Base-by-base conservation (phyloP, 805 yeast species). In the Tetrapisispora fleetii region DNA sequence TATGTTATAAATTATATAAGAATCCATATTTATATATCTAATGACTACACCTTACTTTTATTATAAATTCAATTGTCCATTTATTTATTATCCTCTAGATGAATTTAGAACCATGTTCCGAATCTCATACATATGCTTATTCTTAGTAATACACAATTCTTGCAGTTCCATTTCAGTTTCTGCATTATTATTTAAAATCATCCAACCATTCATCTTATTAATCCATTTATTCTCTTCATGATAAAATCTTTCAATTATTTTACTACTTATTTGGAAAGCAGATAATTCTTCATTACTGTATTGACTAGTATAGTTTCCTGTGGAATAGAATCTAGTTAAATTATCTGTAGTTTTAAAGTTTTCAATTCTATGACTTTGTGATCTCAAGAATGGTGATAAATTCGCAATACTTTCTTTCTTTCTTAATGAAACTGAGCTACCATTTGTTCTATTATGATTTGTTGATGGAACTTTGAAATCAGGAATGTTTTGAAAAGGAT, bases 221-320 rank as follows among this genome's bases (percentile, higher is more conserved):
- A 54, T 53, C 68, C 68, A 64, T 50, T 53, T 62, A 40, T 63
- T 62, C 42, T 64, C 68, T 43, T 64, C 67, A 43, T 62, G 67
- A 39, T 64, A 64, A 43, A 62, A 62, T 40, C 47, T 52, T 47
- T 63, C 67, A 9, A 61, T 48, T 18, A 53, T 48, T 37, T 46
- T 58, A 17, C 63, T 24, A 18, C 24, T 32, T 4, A 47, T 13
- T 33, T 42, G 24, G 24, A 47, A 47, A 16, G 45, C 30, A 9
- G 37, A 14, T 13, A 32, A 28, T 27, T 40, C 37, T 17, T 27
- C 24, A 4, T 3, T 38, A n/a, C 30, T 33, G n/a, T 16, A 22
- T 27, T 33, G 35, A n/a, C 18, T 32, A 17, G 11, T 37, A 21
- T 28, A 35, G 13, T 18, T 35, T 6, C 45, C 50, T 2, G 37